phyloP scores from a whole-genome alignment of 345 rosid genomes.

The Heritiera fomes region DNA sequence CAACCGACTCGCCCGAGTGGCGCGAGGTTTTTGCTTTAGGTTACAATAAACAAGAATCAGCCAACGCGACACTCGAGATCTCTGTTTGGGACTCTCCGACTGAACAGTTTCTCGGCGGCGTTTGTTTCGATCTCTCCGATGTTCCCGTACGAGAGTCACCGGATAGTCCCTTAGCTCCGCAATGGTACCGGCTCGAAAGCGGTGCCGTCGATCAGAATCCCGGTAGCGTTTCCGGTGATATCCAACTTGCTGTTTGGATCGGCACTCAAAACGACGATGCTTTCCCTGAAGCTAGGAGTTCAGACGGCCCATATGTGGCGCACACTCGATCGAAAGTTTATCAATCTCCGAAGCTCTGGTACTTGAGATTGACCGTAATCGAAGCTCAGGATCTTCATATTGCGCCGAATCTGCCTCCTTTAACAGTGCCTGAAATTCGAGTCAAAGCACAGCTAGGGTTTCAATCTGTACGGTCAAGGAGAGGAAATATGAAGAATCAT shows the following conservation, averaged over 20 bases:
- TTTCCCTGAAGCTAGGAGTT: slow-evolving; percentile 88
- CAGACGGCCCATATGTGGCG: slow-evolving; percentile 83
- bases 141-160: slow-evolving; percentile 85
- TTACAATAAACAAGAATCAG: slow-evolving; percentile 51
- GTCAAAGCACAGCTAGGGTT: slow-evolving; percentile 81
- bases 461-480: slow-evolving; percentile 71
- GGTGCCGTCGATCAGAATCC: slow-evolving; percentile 42
- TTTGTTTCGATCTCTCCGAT: slow-evolving; percentile 81
- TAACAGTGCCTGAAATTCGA: slow-evolving; percentile 81
- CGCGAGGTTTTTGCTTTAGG: slow-evolving; percentile 70
- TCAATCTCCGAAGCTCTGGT: slow-evolving; percentile 95
- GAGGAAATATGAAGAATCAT: slow-evolving; percentile 71
- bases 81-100: slow-evolving; percentile 77
- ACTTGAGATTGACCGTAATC: slow-evolving; percentile 72
- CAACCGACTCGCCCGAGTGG: slow-evolving; percentile 77
- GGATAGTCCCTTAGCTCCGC: slow-evolving; percentile 88
- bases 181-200: slow-evolving; percentile 83
- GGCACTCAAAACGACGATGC: slow-evolving; percentile 95
- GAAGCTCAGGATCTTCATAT: slow-evolving; percentile 90
- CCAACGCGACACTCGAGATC: slow-evolving; percentile 67
- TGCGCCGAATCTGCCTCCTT: slow-evolving; percentile 71
- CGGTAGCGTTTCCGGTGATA: slow-evolving; percentile 64
- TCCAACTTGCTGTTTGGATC: slow-evolving; percentile 92
- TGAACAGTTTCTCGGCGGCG: slow-evolving; percentile 84
- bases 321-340: slow-evolving; percentile 95